Conservation (phyloP, 192 early-diverging fungal species). For the Coemansia sp. region DNA sequence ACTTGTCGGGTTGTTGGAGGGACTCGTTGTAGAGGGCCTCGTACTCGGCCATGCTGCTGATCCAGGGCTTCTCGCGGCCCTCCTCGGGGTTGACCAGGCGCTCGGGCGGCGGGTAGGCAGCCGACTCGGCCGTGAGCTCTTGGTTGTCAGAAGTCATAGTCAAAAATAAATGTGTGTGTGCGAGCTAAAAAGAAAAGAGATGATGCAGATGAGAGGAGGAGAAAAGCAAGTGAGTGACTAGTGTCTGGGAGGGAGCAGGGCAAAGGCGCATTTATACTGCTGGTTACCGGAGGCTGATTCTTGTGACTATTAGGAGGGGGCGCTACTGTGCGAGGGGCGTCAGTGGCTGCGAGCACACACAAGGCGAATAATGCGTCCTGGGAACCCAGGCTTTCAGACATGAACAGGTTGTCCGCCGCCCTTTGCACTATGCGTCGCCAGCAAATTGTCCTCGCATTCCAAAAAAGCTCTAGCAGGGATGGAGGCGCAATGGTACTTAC, state of each 20-base stretch:
- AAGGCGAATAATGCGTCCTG: background rate
- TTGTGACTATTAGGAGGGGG: background rate
- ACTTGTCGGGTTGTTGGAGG: constrained; percentile 76
- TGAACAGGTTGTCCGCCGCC: background rate
- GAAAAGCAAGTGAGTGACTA: background rate
- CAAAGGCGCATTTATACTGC: constrained; percentile 2
- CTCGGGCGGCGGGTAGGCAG: constrained; percentile 60
- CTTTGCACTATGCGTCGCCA: background rate
- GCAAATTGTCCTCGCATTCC: background rate
- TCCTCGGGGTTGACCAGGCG: constrained; percentile 62
- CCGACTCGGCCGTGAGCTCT: constrained; percentile 23
- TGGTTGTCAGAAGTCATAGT: constrained; percentile 42
- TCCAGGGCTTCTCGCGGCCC: constrained; percentile 64
- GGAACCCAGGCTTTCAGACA: background rate
- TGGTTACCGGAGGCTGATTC: background rate
- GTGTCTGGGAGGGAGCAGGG: background rate
- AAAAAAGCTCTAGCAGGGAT: background rate
- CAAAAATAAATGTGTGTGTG: constrained; percentile 6
- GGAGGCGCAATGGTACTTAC: constrained; percentile 4
- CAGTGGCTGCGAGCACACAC: background rate
- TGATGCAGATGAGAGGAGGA: background rate
- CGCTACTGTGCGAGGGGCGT: background rate
- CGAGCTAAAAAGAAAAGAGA: background rate
- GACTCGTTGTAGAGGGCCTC: constrained; percentile 77
- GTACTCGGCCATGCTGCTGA: constrained; percentile 80